phyloP scores from a whole-genome alignment of 169 alveolate genomes.

The Besnoitia besnoiti region DNA sequence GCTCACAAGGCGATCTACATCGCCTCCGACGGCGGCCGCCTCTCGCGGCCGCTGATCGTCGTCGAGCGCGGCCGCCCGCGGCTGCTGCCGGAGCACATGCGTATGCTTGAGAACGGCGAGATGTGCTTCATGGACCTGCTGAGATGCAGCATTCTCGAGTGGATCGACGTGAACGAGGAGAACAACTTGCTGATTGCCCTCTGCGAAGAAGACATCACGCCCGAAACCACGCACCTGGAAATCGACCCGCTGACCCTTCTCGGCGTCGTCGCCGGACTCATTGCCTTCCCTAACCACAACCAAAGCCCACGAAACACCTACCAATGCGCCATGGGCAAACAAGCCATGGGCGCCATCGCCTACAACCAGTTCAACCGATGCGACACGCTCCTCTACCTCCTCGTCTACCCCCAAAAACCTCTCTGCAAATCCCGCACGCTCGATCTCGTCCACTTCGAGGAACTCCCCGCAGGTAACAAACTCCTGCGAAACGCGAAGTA shows the following conservation, averaged over 20 bases:
- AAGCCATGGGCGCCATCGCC: slow-evolving; percentile 99
- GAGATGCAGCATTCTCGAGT: slow-evolving; percentile 94
- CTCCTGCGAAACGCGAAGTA: too few relatives aligned
- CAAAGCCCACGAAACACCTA: slow-evolving; percentile 99
- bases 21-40: slow-evolving; percentile 99
- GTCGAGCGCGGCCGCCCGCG: slow-evolving; percentile 94
- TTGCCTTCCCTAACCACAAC: slow-evolving; percentile 99
- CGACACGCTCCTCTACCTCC: slow-evolving; percentile 77
- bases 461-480: slow-evolving; percentile 97
- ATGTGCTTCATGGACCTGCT: slow-evolving; percentile 88
- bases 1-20: slow-evolving; percentile 92
- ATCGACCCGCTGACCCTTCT: slow-evolving; percentile 97
- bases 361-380: slow-evolving; percentile 83
- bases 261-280: slow-evolving; percentile 99
- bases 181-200: slow-evolving; percentile 96
- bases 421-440: slow-evolving; percentile 97
- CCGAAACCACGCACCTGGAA: slow-evolving; percentile 98
- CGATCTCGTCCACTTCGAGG: slow-evolving; percentile 93
- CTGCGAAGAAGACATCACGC: slow-evolving; percentile 87
- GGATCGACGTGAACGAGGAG: slow-evolving; percentile 99
- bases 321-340: slow-evolving; percentile 99
- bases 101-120: slow-evolving; percentile 82
- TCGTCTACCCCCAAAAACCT: slow-evolving; percentile 98
- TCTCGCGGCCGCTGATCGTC: slow-evolving; percentile 97
- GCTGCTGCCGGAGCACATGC: slow-evolving; percentile 72